Evolutionary conservation across 768 basidiomycete species (phyloP).

Genomic region (Pleurotus sapidus): DNA sequence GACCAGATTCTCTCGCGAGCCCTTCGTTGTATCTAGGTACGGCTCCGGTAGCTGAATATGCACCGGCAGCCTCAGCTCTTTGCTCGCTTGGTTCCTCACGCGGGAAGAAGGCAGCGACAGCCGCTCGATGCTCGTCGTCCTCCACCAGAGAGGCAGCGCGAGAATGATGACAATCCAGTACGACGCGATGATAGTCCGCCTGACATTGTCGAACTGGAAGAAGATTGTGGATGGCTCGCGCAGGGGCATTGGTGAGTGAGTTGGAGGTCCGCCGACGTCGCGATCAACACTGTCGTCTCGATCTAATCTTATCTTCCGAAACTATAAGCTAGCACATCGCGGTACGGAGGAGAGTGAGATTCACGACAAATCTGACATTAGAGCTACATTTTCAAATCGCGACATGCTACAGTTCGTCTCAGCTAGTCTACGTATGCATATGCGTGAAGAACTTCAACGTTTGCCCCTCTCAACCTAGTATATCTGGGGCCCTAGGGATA

Average conservation of each 20-base stretch:
- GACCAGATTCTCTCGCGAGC: constrained; percentile 14
- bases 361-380: too few relatives aligned
- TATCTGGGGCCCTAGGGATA: not conserved
- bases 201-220: constrained; percentile 47
- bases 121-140: constrained; percentile 85
- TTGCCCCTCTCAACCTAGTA: too few relatives aligned
- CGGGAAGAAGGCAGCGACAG: constrained; percentile 64
- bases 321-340: too few relatives aligned
- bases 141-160: constrained; percentile 92
- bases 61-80: constrained; percentile 45
- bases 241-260: constrained; percentile 6
- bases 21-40: constrained; percentile 2
- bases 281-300: too few relatives aligned
- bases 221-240: constrained; percentile 49
- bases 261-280: too few relatives aligned
- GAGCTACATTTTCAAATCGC: too few relatives aligned
- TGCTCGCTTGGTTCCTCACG: constrained; percentile 50
- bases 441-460: too few relatives aligned
- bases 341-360: too few relatives aligned
- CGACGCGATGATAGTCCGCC: constrained; percentile 62
- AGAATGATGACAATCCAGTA: constrained; percentile 81
- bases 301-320: too few relatives aligned
- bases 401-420: too few relatives aligned
- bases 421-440: too few relatives aligned
- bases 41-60: constrained; percentile 30